phyloP scores from a whole-genome alignment of 345 rosid species.

The Litchi chinensis region DNA sequence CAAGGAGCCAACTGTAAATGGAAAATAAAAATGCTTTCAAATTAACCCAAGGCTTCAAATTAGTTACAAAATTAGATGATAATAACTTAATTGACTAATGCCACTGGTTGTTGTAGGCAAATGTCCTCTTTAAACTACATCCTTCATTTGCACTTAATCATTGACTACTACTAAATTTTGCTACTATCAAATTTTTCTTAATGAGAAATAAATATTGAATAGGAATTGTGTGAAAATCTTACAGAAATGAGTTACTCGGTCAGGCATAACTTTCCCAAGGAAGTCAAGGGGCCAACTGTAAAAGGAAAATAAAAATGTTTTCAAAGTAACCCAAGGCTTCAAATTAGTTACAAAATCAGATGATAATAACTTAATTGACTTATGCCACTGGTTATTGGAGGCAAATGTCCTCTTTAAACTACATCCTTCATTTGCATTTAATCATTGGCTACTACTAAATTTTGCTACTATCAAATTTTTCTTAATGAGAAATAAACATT shows the following conservation, averaged over 20 bases:
- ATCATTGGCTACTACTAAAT: background rate
- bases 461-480: background rate
- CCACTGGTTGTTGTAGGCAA: no score
- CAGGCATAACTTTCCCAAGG: no score
- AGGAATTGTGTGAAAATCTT: no score
- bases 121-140: background rate
- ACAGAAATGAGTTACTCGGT: no score
- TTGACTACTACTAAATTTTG: no score
- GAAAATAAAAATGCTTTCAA: no score
- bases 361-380: no score
- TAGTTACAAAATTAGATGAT: constrained; percentile 5
- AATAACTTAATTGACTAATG: background rate
- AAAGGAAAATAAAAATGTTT: no score
- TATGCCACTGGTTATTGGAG: background rate
- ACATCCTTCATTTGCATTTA: background rate
- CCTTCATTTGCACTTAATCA: no score
- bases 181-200: background rate
- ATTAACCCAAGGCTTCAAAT: background rate
- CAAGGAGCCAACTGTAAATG: constrained; percentile 75
- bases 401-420: background rate
- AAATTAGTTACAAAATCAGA: no score
- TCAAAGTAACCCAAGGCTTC: no score
- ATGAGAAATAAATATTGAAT: background rate
- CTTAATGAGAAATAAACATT: background rate
- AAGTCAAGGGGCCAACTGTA: no score